A percentile compares a stretch with the other conserved stretches of the same genome.
Evolutionary conservation across 2,329 filamentous ascomycete genomes (phyloP).

Genomic region (Sclerotinia trifoliorum): DNA sequence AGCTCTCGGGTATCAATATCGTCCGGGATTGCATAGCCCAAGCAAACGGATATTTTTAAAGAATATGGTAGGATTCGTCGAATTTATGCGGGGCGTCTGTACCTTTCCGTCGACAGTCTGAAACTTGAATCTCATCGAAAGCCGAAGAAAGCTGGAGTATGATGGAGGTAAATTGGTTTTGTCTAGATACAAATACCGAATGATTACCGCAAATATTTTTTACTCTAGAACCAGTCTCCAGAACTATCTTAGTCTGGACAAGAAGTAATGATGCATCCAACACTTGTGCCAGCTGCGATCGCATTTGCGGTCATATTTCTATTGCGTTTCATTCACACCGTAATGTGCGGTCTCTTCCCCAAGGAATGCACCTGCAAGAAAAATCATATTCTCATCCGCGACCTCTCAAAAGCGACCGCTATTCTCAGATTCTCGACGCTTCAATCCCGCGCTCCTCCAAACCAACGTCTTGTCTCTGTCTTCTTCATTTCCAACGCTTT

Average conservation of each 20-base stretch:
- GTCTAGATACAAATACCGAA: neutral
- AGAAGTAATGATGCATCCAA: neutral
- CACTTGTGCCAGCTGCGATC: neutral
- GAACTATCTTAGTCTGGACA: neutral
- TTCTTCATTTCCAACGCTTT: conserved; percentile 19
- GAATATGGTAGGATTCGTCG: no score
- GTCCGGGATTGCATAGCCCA: no score
- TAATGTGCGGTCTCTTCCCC: neutral
- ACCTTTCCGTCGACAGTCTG: no score
- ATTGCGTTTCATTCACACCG: neutral
- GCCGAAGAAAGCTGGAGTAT: neutral
- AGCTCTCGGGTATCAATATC: no score
- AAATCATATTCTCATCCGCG: neutral
- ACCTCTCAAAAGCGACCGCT: neutral
- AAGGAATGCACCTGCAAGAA: neutral
- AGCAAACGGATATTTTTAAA: no score
- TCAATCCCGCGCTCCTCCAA: conserved; percentile 2
- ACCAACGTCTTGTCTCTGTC: conserved; percentile 10
- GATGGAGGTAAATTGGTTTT: neutral
- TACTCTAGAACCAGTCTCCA: neutral
- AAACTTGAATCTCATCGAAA: neutral
- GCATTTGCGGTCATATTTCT: neutral
- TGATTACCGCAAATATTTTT: neutral
- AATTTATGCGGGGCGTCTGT: no score
- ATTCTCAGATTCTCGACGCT: conserved; percentile 7